Evolutionary conservation across 163 green algal species (phyloP).

Genomic region (Volvox carteri): DNA sequence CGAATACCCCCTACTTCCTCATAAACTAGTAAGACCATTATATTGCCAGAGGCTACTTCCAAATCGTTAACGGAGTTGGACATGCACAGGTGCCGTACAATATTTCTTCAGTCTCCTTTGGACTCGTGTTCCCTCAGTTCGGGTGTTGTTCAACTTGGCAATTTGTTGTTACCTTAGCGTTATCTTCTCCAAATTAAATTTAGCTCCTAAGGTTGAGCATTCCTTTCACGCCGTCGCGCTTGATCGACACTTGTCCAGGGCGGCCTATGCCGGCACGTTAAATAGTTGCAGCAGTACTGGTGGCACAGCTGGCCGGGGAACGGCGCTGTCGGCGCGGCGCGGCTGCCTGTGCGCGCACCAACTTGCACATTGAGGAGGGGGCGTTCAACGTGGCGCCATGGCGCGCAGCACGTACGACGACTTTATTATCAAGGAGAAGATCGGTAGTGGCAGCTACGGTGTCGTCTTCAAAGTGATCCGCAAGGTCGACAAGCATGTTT

Average conservation of each 20-base stretch:
- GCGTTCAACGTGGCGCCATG: slow-evolving; percentile 14
- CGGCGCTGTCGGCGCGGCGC: neutral
- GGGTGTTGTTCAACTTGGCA: neutral
- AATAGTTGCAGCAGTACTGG: neutral
- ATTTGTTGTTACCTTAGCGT: neutral
- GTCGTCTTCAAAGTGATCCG: slow-evolving; percentile 74
- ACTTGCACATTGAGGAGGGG: slow-evolving; percentile 16
- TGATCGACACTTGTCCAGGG: neutral
- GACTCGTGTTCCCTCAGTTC: neutral
- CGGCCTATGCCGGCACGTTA: slow-evolving; percentile 33
- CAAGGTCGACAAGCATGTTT: slow-evolving; percentile 74
- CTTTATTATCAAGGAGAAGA: slow-evolving; percentile 71
- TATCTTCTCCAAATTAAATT: neutral
- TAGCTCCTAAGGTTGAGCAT: neutral
- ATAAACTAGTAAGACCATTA: no score
- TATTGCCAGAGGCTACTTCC: no score
- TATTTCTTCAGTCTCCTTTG: neutral
- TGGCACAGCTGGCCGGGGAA: slow-evolving; percentile 11
- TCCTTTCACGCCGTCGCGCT: neutral
- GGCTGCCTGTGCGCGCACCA: slow-evolving; percentile 31
- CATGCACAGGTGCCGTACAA: neutral
- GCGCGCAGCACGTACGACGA: slow-evolving; percentile 57
- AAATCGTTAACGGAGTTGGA: no score
- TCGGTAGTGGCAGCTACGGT: slow-evolving; percentile 79
- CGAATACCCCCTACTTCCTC: neutral